phyloP scores from a whole-genome alignment of 345 rosid genomes.

The Melaleuca quinquenervia region DNA sequence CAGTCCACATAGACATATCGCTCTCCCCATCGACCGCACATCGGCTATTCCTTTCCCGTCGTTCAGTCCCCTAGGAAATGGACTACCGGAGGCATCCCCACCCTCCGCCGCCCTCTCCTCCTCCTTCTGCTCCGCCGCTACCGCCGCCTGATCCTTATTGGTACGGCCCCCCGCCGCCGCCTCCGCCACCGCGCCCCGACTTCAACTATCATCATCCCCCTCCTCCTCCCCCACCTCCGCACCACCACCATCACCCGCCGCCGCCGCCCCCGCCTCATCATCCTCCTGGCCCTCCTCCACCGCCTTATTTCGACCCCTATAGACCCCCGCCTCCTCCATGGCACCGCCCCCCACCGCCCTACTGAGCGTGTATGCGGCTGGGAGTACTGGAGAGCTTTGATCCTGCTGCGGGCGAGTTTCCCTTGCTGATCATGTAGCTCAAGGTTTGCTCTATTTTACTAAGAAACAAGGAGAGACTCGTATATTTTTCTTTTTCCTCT shows the following conservation, averaged over 20 bases:
- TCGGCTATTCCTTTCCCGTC: neutral
- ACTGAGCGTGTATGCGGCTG: neutral
- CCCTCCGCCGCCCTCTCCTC: slow-evolving; percentile 3
- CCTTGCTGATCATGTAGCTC: neutral
- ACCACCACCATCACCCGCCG: neutral
- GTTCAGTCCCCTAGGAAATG: neutral
- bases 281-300: slow-evolving; percentile 8
- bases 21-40: neutral
- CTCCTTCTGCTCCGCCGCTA: neutral
- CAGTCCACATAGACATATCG: neutral
- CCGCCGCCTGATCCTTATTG: neutral
- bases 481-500: neutral
- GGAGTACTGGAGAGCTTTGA: neutral
- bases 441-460: neutral
- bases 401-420: neutral
- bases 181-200: neutral
- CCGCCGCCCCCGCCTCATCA: neutral
- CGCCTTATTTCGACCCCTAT: slow-evolving; percentile 3
- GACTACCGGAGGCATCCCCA: neutral
- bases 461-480: neutral
- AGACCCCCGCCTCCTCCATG: slow-evolving; percentile 4
- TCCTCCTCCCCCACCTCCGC: slow-evolving; percentile 1
- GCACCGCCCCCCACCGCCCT: slow-evolving; percentile 6
- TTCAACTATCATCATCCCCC: neutral
- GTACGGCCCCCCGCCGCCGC: neutral